Evolutionary conservation across 495 filamentous ascomycete species (phyloP).

Genomic region (Penicillium malachiteum): DNA sequence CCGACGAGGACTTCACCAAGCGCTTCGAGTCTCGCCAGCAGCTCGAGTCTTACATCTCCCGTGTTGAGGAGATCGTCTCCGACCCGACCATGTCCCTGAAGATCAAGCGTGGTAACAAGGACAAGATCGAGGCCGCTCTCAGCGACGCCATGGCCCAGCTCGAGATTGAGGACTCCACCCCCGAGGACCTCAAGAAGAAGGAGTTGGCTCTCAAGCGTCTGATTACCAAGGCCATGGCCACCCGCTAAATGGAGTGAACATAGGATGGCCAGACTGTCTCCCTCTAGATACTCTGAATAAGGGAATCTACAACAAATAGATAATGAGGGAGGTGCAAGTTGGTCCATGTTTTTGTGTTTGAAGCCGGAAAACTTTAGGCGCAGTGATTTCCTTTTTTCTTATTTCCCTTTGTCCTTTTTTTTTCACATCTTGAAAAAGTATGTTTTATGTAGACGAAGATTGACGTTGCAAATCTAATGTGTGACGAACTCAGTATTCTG

Average conservation of each 20-base stretch:
- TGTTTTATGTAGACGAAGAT: constrained; percentile 37
- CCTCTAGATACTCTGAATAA: constrained; percentile 15
- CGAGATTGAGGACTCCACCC: constrained; percentile 80
- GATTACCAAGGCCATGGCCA: constrained; percentile 95
- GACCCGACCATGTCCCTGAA: constrained; percentile 95
- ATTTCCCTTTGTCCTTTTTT: constrained; percentile 15
- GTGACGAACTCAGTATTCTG: constrained; percentile 25
- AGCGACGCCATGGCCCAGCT: constrained; percentile 84
- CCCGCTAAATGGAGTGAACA: constrained; percentile 60
- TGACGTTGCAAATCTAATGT: constrained; percentile 42
- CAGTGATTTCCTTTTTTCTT: constrained; percentile 25
- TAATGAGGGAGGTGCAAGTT: constrained; percentile 19
- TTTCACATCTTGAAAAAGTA: constrained; percentile 33
- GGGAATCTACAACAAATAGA: constrained; percentile 25
- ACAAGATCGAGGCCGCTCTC: constrained; percentile 95
- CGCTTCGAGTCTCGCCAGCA: constrained; percentile 97
- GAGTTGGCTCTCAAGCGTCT: constrained; percentile 96
- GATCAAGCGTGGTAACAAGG: constrained; percentile 98
- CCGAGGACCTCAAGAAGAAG: constrained; percentile 99
- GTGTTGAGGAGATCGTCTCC: constrained; percentile 97
- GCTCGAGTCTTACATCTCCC: constrained; percentile 97
- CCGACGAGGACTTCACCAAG: constrained; percentile 98
- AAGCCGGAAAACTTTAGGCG: constrained; percentile 33
- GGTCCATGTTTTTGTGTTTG: constrained; percentile 29
- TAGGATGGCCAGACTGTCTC: constrained; percentile 21